A percentile compares a stretch with the other conserved stretches of the same genome.
phyloP scores from a whole-genome alignment of 192 early-diverging fungal species.

The Diversispora epigaea region DNA sequence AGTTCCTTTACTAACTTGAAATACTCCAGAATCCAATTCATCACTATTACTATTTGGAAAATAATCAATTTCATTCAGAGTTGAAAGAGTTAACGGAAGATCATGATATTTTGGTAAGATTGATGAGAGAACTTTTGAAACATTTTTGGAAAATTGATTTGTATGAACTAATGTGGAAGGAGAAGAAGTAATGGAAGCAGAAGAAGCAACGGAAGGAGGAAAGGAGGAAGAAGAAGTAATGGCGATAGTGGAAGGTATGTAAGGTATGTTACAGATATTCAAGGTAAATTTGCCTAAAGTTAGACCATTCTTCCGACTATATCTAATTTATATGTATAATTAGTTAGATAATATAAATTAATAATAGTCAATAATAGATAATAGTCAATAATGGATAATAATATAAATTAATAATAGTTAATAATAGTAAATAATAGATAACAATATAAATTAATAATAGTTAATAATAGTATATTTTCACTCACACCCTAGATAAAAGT shows the following conservation, averaged over 20 bases:
- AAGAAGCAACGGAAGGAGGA: too few species aligned
- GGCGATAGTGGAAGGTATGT: conserved; percentile 38
- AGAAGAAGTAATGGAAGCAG: not conserved
- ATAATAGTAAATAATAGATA: too few species aligned
- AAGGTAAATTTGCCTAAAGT: conserved; percentile 71
- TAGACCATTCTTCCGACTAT: conserved; percentile 43
- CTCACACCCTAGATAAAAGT: conserved; percentile 63
- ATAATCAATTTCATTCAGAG: conserved; percentile 59
- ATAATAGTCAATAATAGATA: too few species aligned
- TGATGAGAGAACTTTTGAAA: conserved; percentile 45
- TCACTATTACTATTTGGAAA: conserved; percentile 55
- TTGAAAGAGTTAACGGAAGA: conserved; percentile 61
- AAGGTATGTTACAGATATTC: conserved; percentile 59
- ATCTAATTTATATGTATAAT: conserved; percentile 30
- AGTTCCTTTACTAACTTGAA: conserved; percentile 65
- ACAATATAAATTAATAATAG: too few species aligned
- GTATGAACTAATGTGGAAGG: not conserved
- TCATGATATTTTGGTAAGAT: conserved; percentile 58
- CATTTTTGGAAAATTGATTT: conserved; percentile 35
- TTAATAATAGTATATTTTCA: too few species aligned
- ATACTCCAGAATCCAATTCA: conserved; percentile 58
- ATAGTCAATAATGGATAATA: too few species aligned
- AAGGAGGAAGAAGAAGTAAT: not conserved
- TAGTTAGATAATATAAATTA: too few species aligned
- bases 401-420: too few species aligned